Evolutionary conservation across 164 flowering plant genomes (phyloP).

Genomic region (Sextonia rubra): DNA sequence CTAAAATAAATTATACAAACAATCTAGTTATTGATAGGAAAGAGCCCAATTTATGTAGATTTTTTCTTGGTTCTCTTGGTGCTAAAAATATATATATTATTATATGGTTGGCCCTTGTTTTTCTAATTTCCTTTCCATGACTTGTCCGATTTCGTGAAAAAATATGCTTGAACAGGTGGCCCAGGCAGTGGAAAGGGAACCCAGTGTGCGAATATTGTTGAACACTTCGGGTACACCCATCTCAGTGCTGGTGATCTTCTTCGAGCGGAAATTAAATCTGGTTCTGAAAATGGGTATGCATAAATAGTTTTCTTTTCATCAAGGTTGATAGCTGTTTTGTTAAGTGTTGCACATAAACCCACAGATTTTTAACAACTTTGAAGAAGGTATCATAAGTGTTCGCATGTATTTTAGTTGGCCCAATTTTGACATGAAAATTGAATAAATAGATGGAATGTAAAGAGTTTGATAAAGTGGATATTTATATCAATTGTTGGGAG

Average conservation of each 20-base stretch:
- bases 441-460: too few species aligned
- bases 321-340: neutral
- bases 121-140: neutral
- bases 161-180: conserved; percentile 55
- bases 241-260: conserved; percentile 99
- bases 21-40: too few species aligned
- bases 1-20: too few species aligned
- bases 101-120: neutral
- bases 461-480: too few species aligned
- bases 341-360: neutral
- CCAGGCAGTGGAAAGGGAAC: conserved; percentile 98
- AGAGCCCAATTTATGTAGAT: neutral
- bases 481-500: too few species aligned
- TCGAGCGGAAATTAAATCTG: conserved; percentile 88
- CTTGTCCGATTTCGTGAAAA: neutral
- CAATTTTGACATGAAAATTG: neutral
- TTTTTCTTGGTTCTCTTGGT: too few species aligned
- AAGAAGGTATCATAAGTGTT: neutral
- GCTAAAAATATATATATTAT: neutral
- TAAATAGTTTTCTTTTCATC: neutral
- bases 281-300: conserved; percentile 89
- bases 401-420: neutral
- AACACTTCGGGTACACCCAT: conserved; percentile 88
- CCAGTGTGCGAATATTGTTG: conserved; percentile 78
- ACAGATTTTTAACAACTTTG: neutral